A percentile compares a stretch with the other conserved stretches of the same genome.
These are phyloP conservation scores for Paspalum notatum DNA, from an alignment of 176 grass and related monocot species.

Conservation along the genomic window DNA sequence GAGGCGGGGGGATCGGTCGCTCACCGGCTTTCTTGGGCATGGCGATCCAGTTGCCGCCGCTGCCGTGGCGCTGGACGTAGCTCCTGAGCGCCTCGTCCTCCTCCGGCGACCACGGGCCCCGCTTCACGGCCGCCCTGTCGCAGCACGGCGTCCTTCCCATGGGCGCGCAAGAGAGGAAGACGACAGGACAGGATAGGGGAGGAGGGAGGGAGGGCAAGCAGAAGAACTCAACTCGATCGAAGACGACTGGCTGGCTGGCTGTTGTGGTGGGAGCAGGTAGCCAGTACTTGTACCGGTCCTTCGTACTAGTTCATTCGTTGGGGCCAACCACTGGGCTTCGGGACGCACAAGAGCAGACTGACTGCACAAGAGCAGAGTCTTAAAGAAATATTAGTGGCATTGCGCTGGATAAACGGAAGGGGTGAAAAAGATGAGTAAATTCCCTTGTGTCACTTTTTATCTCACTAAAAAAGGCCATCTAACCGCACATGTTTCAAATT, in stretches of 20 bases:
- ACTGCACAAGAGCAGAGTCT: too few species aligned
- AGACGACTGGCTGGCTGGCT: constrained; percentile 2
- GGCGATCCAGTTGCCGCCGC: constrained; percentile 80
- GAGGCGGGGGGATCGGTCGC: too few species aligned
- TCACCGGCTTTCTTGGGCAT: constrained; percentile 79
- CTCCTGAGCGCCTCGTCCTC: constrained; percentile 70
- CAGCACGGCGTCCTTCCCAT: constrained; percentile 95
- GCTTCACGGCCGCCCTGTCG: constrained; percentile 82
- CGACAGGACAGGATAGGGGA: too few species aligned
- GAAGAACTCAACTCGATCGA: too few species aligned
- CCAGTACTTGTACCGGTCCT: constrained; percentile 24
- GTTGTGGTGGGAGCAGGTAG: background rate
- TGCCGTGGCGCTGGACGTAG: constrained; percentile 74
- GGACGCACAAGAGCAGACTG: too few species aligned
- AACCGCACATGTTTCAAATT: too few species aligned
- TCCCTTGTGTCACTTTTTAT: too few species aligned
- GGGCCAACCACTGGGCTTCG: background rate
- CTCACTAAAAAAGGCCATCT: too few species aligned
- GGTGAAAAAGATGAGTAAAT: too few species aligned
- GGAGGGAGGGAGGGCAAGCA: background rate
- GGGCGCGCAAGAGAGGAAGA: too few species aligned
- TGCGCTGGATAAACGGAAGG: too few species aligned
- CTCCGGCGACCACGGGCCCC: constrained; percentile 86
- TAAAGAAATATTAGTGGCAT: too few species aligned
- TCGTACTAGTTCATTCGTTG: background rate